Conservation (phyloP, 495 filamentous ascomycete species). For the Stereocaulon alpinum region DNA sequence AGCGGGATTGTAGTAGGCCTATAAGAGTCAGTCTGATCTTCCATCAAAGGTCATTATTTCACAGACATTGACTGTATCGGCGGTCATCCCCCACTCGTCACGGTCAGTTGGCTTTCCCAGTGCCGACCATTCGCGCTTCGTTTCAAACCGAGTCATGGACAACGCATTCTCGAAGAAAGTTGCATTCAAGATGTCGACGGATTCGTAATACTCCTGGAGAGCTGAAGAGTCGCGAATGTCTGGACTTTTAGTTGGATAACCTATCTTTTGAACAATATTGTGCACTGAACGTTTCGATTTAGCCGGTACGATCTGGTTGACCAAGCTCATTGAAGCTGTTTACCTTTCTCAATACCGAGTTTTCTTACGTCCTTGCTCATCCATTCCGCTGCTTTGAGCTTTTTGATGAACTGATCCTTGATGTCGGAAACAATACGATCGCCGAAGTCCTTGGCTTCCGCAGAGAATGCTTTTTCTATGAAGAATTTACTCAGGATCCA, state of each 20-base stretch:
- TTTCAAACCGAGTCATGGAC: conserved; percentile 37
- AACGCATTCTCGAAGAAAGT: conserved; percentile 53
- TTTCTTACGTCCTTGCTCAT: conserved; percentile 57
- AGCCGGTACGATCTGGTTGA: background rate
- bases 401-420: conserved; percentile 52
- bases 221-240: conserved; percentile 49
- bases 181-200: conserved; percentile 40
- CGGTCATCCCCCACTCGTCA: conserved; percentile 53
- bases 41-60: background rate
- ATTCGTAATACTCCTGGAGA: conserved; percentile 48
- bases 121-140: conserved; percentile 43
- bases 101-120: conserved; percentile 52
- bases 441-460: conserved; percentile 53
- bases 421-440: conserved; percentile 62
- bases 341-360: conserved; percentile 49
- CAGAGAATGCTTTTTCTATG: conserved; percentile 53
- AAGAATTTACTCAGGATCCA: conserved; percentile 58
- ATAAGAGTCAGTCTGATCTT: conserved; percentile 1
- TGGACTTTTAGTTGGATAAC: conserved; percentile 57
- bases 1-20: conserved; percentile 52
- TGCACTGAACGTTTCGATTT: conserved; percentile 31
- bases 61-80: conserved; percentile 43
- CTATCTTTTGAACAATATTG: conserved; percentile 65
- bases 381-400: conserved; percentile 50
- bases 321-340: background rate